Conservation (phyloP, 1,284 basidiomycete species). For the Sporisorium graminicola region DNA sequence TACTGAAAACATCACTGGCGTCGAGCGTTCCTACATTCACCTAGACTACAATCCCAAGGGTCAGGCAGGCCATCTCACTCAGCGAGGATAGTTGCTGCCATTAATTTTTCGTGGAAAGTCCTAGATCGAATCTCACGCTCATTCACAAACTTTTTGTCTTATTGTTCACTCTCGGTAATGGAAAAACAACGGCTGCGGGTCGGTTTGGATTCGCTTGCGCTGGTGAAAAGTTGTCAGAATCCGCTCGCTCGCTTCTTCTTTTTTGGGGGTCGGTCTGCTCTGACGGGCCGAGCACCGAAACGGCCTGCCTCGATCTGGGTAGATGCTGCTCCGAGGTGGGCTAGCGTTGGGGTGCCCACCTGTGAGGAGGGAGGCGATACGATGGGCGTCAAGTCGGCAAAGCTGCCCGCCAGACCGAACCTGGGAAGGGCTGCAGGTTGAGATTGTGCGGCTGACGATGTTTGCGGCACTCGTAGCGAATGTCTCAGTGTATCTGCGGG, state of each 20-base stretch:
- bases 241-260: slow-evolving; percentile 48
- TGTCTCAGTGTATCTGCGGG: neutral
- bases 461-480: neutral
- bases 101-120: neutral
- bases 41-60: slow-evolving; percentile 64
- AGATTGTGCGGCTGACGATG: slow-evolving; percentile 14
- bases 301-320: slow-evolving; percentile 46
- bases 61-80: slow-evolving; percentile 62
- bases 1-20: slow-evolving; percentile 57
- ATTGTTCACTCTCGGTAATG: neutral
- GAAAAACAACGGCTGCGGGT: neutral
- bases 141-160: neutral
- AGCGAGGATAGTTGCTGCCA: slow-evolving; percentile 39
- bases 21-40: slow-evolving; percentile 64
- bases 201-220: neutral
- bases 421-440: slow-evolving; percentile 16
- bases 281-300: slow-evolving; percentile 31
- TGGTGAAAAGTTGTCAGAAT: slow-evolving; percentile 17
- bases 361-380: slow-evolving; percentile 28
- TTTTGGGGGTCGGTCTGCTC: slow-evolving; percentile 19
- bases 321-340: slow-evolving; percentile 9
- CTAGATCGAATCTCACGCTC: neutral
- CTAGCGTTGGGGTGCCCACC: slow-evolving; percentile 17
- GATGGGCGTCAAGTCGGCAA: slow-evolving; percentile 31
- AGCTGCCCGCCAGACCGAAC: slow-evolving; percentile 29